Percentiles rank a stretch among this genome's conserved stretches.
phyloP scores from a whole-genome alignment of 305 asterid genomes.

The Fraxinus nigra region DNA sequence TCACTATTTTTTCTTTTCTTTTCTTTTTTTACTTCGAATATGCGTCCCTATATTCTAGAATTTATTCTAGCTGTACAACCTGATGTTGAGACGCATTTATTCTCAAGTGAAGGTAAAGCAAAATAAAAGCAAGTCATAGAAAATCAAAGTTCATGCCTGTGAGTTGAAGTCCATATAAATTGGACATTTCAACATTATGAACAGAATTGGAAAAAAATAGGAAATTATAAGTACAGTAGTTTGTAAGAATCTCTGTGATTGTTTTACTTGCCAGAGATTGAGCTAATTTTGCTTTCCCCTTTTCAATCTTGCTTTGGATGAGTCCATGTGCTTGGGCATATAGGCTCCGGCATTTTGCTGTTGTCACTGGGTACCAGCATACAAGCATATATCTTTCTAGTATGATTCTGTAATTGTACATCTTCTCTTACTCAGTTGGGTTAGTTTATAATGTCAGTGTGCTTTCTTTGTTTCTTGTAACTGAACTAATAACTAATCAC shows the following conservation, averaged over 20 bases:
- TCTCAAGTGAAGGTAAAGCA: slow-evolving; percentile 1
- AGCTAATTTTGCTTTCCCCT: background rate
- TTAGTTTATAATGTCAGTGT: background rate
- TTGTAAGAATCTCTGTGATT: background rate
- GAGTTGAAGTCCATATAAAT: background rate
- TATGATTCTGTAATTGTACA: background rate
- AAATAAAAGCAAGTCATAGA: background rate
- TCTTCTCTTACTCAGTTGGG: background rate
- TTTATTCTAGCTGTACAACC: slow-evolving; percentile 2
- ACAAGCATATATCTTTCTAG: background rate
- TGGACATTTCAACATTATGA: background rate
- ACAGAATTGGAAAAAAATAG: background rate
- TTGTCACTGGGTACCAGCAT: background rate
- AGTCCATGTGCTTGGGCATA: background rate
- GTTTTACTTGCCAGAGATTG: background rate
- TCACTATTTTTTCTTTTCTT: background rate
- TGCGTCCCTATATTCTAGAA: background rate
- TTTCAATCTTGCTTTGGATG: background rate
- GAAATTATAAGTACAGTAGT: background rate
- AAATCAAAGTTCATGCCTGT: background rate
- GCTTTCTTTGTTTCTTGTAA: background rate
- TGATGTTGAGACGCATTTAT: slow-evolving; percentile 9
- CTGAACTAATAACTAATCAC: background rate
- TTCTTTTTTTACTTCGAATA: background rate
- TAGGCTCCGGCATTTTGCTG: background rate